phyloP scores from a whole-genome alignment of 148 eudicot genomes.

The Rhododendron griersonianum region DNA sequence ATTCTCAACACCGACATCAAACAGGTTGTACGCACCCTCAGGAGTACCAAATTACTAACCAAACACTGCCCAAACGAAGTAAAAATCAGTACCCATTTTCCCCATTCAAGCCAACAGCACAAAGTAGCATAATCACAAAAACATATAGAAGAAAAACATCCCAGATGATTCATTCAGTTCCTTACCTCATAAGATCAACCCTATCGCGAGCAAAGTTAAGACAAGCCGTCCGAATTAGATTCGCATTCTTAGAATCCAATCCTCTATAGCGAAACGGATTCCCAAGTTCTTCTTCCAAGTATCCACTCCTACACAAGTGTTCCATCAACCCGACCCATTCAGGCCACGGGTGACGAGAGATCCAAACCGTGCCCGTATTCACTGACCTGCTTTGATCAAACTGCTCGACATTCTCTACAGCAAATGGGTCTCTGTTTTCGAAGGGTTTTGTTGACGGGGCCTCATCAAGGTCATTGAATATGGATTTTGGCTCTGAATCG shows the following conservation, averaged over 20 bases:
- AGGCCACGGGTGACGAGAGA: conserved; percentile 45
- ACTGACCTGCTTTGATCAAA: not conserved
- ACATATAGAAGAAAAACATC: not conserved
- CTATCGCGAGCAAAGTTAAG: conserved; percentile 52
- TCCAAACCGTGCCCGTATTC: conserved; percentile 8
- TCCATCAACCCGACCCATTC: conserved; percentile 66
- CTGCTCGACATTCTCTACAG: not conserved
- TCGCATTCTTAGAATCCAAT: conserved; percentile 33
- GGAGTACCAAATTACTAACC: not conserved
- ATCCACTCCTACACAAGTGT: conserved; percentile 33
- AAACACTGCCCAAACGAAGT: not conserved
- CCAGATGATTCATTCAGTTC: not conserved
- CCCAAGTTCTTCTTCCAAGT: conserved; percentile 36
- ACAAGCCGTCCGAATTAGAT: conserved; percentile 50
- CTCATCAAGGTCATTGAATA: conserved; percentile 20
- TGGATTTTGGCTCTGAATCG: conserved; percentile 23
- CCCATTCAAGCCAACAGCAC: not conserved
- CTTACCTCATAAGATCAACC: conserved; percentile 46
- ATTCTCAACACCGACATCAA: conserved; percentile 7
- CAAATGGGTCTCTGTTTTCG: not conserved
- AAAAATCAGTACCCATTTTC: not conserved
- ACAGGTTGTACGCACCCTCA: conserved; percentile 18
- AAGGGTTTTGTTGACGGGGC: conserved; percentile 16
- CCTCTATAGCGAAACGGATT: conserved; percentile 26
- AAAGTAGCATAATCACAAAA: not conserved